Evolutionary conservation across 2,329 filamentous ascomycete species (phyloP).

Genomic region (Scedosporium apiospermum): DNA sequence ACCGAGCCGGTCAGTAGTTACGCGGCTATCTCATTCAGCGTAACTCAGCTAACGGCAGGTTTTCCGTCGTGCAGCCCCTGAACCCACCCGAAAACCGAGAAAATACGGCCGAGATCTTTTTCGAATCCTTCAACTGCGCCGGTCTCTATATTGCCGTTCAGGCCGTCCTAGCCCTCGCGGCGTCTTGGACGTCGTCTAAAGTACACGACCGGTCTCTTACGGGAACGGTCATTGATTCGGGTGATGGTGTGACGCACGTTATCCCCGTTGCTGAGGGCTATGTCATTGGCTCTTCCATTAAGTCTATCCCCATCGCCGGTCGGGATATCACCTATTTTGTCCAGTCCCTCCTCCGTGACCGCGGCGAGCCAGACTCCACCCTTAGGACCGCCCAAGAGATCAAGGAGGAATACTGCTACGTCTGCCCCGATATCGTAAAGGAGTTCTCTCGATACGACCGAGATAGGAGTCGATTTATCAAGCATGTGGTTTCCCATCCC

Average conservation of each 20-base stretch:
- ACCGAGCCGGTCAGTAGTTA: slow-evolving; percentile 75
- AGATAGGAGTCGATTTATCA: slow-evolving; percentile 81
- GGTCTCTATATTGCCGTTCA: slow-evolving; percentile 98
- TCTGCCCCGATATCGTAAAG: slow-evolving; percentile 97
- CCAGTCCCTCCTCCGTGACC: slow-evolving; percentile 88
- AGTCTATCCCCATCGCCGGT: slow-evolving; percentile 95
- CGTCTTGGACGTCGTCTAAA: slow-evolving; percentile 98
- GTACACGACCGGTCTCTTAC: slow-evolving; percentile 93
- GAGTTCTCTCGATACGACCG: slow-evolving; percentile 92
- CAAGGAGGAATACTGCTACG: slow-evolving; percentile 98
- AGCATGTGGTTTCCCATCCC: slow-evolving; percentile 78
- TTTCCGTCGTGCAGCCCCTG: slow-evolving; percentile 53
- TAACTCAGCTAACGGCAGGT: slow-evolving; percentile 1
- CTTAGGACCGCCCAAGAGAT: slow-evolving; percentile 96
- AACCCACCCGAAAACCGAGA: slow-evolving; percentile 98
- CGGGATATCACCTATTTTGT: slow-evolving; percentile 99
- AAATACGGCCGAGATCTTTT: slow-evolving; percentile 99
- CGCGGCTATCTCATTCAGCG: not conserved
- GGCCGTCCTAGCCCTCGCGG: slow-evolving; percentile 89
- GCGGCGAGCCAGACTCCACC: slow-evolving; percentile 91
- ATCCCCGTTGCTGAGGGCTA: slow-evolving; percentile 98
- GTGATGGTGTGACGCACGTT: slow-evolving; percentile 97
- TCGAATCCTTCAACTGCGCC: slow-evolving; percentile 98
- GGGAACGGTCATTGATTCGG: slow-evolving; percentile 96
- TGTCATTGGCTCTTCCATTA: slow-evolving; percentile 97